Evolutionary conservation across 805 yeast species (phyloP), one percentile per base, ranked within the genome.

Genomic region (Limtongia smithiae): DNA sequence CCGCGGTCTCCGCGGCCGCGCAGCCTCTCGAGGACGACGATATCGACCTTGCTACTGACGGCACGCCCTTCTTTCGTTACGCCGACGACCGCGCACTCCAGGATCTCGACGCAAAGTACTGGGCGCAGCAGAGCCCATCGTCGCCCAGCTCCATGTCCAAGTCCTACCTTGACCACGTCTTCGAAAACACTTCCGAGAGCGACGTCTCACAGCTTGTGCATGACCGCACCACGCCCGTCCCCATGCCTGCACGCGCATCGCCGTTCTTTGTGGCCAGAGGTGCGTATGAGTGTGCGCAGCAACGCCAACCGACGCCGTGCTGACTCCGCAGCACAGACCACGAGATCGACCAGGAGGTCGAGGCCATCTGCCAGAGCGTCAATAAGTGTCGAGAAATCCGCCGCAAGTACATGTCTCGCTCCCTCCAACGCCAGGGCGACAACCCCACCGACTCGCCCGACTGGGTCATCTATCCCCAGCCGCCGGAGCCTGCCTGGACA

Each of bases 401-500:
- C 65, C 81, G 78, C 58, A 84, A 82, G 62, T 93, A 91, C 65
- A 83, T 85, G 67, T 61, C 68, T 2, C 58, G 78, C 9, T 88
- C 97, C 0, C 58, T 79, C 45, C 99, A 93, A 69, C 71, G 79
- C 47, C 84, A 83, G 38, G 64, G 69, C 32, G 84, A 81, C 60
- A 93, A 93, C 67, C 98, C 98, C 1, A 89, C 91, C 64, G 91
- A 94, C 67, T 63, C 60, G 22, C 72, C 72, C 8, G 69, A 66
- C 34, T 93, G 97, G 97, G 64, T 64, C 14, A 81, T 93, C 42
- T 91, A 90, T 64, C 99, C 99, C 0, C 80, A 82, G 9, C 97
- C 97, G 1, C 98, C 98, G 12, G 81, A 81, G 57, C 97, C 98
- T 2, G 81, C 91, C 60, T 81, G 93, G 82, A 76, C 83, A 62